Conservation (phyloP, 139 green algal species). For the Volvox reticuliferus region DNA sequence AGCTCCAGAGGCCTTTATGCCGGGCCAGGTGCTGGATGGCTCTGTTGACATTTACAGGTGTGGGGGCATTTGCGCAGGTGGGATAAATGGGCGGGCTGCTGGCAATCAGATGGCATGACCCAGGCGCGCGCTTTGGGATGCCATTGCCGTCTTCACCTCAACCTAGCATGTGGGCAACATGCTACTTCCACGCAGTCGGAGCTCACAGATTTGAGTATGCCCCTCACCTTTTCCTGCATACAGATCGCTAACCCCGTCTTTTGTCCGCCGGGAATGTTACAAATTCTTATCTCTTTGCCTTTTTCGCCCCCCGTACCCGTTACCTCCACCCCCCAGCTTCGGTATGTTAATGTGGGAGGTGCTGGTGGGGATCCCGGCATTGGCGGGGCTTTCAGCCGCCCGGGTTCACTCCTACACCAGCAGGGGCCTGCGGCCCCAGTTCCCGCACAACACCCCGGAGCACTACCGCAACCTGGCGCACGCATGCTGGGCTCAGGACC, state of each 20-base stretch:
- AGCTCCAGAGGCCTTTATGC: slow-evolving; percentile 44
- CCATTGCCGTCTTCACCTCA: too few species aligned
- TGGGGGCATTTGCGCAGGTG: background rate
- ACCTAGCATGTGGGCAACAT: background rate
- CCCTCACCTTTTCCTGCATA: background rate
- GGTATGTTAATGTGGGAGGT: slow-evolving; percentile 46
- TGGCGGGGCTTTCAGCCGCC: slow-evolving; percentile 27
- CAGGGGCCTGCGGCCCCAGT: slow-evolving; percentile 23
- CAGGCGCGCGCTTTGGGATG: too few species aligned
- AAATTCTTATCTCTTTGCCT: background rate
- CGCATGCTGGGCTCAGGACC: slow-evolving; percentile 35
- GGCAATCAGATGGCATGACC: too few species aligned
- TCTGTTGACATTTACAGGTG: slow-evolving; percentile 43
- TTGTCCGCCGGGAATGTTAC: too few species aligned
- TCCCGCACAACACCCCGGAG: slow-evolving; percentile 21
- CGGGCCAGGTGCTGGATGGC: slow-evolving; percentile 8
- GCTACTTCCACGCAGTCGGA: background rate
- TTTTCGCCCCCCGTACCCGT: background rate
- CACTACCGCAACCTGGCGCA: slow-evolving; percentile 38
- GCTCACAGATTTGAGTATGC: background rate
- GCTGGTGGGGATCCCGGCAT: slow-evolving; percentile 37
- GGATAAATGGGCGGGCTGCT: too few species aligned
- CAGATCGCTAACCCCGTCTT: background rate
- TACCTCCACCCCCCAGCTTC: slow-evolving; percentile 2
- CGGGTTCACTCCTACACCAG: slow-evolving; percentile 39